A percentile compares a stretch with the other conserved stretches of the same genome.
Conservation (phyloP, 2,329 filamentous ascomycete species). For the Venturia nashicola region DNA sequence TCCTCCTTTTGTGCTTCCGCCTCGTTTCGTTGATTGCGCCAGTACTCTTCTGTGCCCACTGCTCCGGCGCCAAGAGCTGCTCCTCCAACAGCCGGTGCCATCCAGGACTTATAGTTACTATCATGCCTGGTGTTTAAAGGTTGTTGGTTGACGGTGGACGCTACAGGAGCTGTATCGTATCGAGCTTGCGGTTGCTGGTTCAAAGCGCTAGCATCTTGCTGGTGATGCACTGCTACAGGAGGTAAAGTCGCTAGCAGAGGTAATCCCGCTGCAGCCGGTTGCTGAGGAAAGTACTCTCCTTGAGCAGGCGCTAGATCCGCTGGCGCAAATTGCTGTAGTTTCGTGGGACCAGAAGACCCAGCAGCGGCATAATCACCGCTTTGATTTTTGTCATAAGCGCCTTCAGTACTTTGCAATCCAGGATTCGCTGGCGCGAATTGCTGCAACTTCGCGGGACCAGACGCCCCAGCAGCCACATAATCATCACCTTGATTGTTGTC, state of each 20-base stretch:
- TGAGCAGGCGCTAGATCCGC: not conserved
- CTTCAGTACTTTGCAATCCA: conserved; percentile 30
- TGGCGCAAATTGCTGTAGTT: not conserved
- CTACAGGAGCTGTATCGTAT: not conserved
- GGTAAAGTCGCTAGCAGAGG: not conserved
- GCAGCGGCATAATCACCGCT: not conserved
- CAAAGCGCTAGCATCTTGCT: not conserved
- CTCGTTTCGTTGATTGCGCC: conserved; percentile 15
- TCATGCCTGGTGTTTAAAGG: not conserved
- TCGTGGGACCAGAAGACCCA: not conserved
- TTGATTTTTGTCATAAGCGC: not conserved
- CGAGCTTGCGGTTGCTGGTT: not conserved
- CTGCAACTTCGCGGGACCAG: not conserved
- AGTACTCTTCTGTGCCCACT: conserved; percentile 27
- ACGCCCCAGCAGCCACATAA: not conserved
- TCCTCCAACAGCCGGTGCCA: conserved; percentile 34
- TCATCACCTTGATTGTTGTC: not conserved
- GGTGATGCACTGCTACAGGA: not conserved
- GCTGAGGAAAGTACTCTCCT: not conserved
- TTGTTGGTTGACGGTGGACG: not conserved
- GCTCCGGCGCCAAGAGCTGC: conserved; percentile 16
- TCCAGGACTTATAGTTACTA: conserved; percentile 26
- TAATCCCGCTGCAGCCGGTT: not conserved
- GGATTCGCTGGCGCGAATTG: not conserved
- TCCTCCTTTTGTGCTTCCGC: conserved; percentile 11